Percentiles rank a stretch among this genome's conserved stretches.
phyloP scores from a whole-genome alignment of 148 eudicot genomes.

The Beta vulgaris region DNA sequence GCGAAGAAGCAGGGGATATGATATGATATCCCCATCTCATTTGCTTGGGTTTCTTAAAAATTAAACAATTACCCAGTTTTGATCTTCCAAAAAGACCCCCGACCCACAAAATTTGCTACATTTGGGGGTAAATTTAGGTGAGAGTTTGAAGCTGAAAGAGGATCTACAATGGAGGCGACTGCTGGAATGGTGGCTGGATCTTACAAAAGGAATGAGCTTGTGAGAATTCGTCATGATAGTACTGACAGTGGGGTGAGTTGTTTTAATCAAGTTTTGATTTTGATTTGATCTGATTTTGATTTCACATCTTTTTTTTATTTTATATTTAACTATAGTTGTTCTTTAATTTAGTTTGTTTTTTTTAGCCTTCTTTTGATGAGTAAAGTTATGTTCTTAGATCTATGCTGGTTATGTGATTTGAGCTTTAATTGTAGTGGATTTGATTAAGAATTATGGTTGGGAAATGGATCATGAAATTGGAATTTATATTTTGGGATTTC shows the following conservation, averaged over 20 bases:
- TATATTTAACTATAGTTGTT: neutral
- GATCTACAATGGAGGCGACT: conserved; percentile 59
- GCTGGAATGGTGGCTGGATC: conserved; percentile 94
- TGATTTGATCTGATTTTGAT: conserved; percentile 21
- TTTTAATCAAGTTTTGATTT: conserved; percentile 6
- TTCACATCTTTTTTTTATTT: neutral
- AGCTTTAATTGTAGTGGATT: conserved; percentile 5
- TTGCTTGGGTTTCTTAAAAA: conserved; percentile 6
- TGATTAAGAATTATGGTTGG: conserved; percentile 3
- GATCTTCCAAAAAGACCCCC: conserved; percentile 21
- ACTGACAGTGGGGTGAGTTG: conserved; percentile 67
- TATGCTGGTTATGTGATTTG: conserved; percentile 1
- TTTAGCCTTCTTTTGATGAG: neutral
- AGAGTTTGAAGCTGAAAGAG: neutral
- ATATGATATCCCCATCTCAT: conserved; percentile 15
- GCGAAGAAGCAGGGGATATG: conserved; percentile 12
- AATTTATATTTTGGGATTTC: neutral
- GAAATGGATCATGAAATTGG: neutral
- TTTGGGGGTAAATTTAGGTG: conserved; percentile 7
- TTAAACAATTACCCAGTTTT: conserved; percentile 24
- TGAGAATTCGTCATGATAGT: conserved; percentile 79
- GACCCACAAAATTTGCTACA: conserved; percentile 4
- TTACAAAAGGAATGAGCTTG: conserved; percentile 71
- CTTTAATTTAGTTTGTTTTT: neutral
- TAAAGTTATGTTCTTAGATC: neutral